Conservation (phyloP, 192 early-diverging fungal species). For the Coemansia umbellata region DNA sequence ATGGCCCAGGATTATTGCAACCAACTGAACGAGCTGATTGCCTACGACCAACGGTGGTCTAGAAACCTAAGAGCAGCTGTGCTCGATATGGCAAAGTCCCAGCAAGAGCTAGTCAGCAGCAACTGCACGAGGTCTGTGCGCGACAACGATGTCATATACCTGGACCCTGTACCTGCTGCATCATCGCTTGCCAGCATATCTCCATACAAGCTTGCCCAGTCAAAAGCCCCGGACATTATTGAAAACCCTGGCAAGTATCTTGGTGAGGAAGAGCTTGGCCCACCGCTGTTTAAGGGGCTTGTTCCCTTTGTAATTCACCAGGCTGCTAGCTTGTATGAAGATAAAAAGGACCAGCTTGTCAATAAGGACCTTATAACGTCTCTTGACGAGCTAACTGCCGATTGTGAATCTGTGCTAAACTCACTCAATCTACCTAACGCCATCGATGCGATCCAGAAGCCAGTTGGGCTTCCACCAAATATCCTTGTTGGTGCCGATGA, state of each 20-base stretch:
- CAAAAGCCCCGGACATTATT: conserved; percentile 55
- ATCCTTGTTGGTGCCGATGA: conserved; percentile 71
- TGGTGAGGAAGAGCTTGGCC: conserved; percentile 60
- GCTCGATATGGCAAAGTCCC: conserved; percentile 29
- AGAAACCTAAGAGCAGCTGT: conserved; percentile 25
- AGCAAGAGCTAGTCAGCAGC: conserved; percentile 48
- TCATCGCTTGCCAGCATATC: conserved; percentile 59
- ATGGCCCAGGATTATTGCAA: conserved; percentile 30
- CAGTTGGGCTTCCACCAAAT: conserved; percentile 67
- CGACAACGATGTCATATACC: conserved; percentile 91
- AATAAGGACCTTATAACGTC: conserved; percentile 61
- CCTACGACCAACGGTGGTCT: conserved; percentile 42
- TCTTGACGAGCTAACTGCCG: conserved; percentile 64
- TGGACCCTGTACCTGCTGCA: conserved; percentile 67
- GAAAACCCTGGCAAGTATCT: conserved; percentile 67
- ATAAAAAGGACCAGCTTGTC: conserved; percentile 74
- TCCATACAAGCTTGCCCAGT: conserved; percentile 69
- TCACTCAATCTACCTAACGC: conserved; percentile 68
- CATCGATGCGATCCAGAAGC: conserved; percentile 70
- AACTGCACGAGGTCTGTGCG: conserved; percentile 66
- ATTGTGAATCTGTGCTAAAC: conserved; percentile 65
- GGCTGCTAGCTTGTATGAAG: conserved; percentile 80
- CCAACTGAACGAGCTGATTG: conserved; percentile 27
- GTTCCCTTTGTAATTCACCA: conserved; percentile 92
- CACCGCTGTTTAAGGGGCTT: conserved; percentile 77